Evolutionary conservation across 352 stramenopile species (phyloP).

Genomic region (Thraustotheca clavata): DNA sequence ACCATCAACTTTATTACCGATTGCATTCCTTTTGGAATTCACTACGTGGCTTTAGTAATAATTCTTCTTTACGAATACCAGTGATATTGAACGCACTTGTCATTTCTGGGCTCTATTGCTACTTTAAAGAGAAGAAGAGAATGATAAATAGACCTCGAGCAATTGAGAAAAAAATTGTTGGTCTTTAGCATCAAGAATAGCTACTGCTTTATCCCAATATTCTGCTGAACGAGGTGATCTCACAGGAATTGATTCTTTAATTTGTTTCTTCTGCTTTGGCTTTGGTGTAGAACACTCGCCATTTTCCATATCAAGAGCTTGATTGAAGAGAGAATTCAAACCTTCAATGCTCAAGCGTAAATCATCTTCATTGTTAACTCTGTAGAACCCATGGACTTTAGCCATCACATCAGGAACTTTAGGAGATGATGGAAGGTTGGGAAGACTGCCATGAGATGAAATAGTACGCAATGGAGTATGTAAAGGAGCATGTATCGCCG

Average conservation of each 20-base stretch:
- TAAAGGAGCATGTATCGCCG: no score
- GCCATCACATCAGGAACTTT: constrained; percentile 5
- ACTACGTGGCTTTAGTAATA: neutral
- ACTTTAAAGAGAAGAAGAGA: neutral
- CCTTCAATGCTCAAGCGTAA: constrained; percentile 13
- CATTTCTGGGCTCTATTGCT: neutral
- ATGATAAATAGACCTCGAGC: neutral
- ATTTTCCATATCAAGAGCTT: constrained; percentile 6
- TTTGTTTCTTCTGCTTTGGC: neutral
- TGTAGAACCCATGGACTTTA: constrained; percentile 19
- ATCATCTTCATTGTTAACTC: constrained; percentile 19
- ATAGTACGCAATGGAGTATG: no score
- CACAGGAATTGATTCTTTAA: neutral
- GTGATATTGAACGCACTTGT: constrained; percentile 3
- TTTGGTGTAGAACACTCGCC: neutral
- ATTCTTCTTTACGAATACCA: constrained; percentile 4
- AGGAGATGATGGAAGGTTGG: no score
- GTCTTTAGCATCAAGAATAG: neutral
- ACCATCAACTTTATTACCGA: neutral
- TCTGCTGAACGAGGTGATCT: neutral
- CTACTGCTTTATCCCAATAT: neutral
- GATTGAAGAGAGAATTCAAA: constrained; percentile 14
- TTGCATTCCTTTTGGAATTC: constrained; percentile 14
- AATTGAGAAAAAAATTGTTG: neutral
- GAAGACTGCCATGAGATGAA: neutral